Conservation (phyloP, 2,329 filamentous ascomycete species). For the Hirsutella minnesotensis region DNA sequence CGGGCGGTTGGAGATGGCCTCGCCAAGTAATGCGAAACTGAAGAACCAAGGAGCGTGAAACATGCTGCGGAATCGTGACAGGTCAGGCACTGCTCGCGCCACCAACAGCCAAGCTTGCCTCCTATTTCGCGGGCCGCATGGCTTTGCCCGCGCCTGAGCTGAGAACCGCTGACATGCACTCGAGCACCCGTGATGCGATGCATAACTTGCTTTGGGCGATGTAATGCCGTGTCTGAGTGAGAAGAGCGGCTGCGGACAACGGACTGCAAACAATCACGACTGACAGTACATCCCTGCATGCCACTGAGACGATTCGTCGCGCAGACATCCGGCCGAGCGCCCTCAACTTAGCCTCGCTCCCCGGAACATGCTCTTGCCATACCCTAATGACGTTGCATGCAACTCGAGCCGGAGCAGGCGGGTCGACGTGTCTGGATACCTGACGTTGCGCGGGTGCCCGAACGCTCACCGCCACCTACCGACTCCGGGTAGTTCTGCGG, state of each 20-base stretch:
- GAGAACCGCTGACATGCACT: not conserved
- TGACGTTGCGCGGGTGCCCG: not conserved
- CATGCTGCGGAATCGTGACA: conserved; percentile 13
- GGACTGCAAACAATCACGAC: too few species aligned
- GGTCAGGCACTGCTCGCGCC: conserved; percentile 15
- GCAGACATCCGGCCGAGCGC: not conserved
- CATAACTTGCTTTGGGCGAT: not conserved
- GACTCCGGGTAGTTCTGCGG: not conserved
- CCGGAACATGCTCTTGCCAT: not conserved
- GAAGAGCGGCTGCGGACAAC: too few species aligned
- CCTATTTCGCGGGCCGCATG: not conserved
- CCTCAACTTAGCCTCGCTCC: not conserved
- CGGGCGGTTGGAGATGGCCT: too few species aligned
- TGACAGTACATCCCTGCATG: too few species aligned
- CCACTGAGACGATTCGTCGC: not conserved
- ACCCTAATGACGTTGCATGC: not conserved
- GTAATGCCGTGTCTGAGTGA: not conserved
- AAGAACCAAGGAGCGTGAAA: conserved; percentile 13
- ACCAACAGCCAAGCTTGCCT: conserved; percentile 4
- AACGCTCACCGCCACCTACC: conserved; percentile 1
- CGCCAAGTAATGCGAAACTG: not conserved
- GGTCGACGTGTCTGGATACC: not conserved
- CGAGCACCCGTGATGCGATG: not conserved
- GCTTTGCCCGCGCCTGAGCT: not conserved
- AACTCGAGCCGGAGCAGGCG: not conserved